Evolutionary conservation across 441 rosid genomes (phyloP).

Genomic region (Gossypium schwendimanii): DNA sequence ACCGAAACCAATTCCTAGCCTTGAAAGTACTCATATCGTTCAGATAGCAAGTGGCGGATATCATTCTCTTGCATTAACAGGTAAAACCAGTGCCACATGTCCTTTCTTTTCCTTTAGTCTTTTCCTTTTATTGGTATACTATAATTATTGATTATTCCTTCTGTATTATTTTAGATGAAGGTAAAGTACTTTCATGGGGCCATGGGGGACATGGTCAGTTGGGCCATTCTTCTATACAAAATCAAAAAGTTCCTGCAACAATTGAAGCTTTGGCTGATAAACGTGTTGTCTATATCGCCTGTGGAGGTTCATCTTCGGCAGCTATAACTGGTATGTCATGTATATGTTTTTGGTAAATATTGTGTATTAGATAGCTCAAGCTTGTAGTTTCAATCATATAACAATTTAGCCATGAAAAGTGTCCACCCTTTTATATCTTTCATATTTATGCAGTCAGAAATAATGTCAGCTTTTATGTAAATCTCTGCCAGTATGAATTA

Average conservation of each 20-base stretch:
- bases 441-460: neutral
- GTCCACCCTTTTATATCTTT: neutral
- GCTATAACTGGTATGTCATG: slow-evolving; percentile 55
- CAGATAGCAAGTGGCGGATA: slow-evolving; percentile 88
- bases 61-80: slow-evolving; percentile 84
- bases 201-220: slow-evolving; percentile 90
- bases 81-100: slow-evolving; percentile 28
- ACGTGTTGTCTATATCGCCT: slow-evolving; percentile 47
- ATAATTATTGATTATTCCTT: slow-evolving; percentile 8
- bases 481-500: neutral
- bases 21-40: slow-evolving; percentile 42
- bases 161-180: slow-evolving; percentile 46
- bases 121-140: neutral
- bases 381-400: neutral
- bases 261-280: slow-evolving; percentile 62
- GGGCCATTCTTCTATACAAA: slow-evolving; percentile 55
- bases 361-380: slow-evolving; percentile 2
- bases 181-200: slow-evolving; percentile 89
- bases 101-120: neutral
- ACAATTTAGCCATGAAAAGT: neutral
- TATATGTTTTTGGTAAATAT: neutral
- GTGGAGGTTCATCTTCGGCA: slow-evolving; percentile 87
- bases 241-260: slow-evolving; percentile 45
- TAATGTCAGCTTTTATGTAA: neutral
- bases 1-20: slow-evolving; percentile 63